A percentile compares a stretch with the other conserved stretches of the same genome.
Conservation (phyloP, 2,329 filamentous ascomycete genomes). For the Madurella fahalii region DNA sequence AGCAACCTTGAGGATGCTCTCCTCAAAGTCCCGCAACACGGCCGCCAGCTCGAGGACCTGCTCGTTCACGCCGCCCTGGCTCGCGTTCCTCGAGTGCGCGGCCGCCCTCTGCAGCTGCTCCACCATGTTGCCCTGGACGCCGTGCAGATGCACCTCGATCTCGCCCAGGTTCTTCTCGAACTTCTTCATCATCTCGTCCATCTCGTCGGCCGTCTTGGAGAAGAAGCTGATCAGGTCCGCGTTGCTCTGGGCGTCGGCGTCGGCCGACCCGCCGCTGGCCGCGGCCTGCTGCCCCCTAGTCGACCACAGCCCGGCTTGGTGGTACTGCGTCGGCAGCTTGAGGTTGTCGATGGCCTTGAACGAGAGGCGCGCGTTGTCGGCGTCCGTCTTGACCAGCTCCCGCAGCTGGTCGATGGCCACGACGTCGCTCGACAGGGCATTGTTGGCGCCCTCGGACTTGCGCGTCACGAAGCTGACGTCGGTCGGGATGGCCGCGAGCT, state of each 20-base stretch:
- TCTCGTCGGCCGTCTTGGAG: slow-evolving; percentile 58
- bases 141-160: slow-evolving; percentile 61
- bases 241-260: slow-evolving; percentile 47
- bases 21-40: slow-evolving; percentile 62
- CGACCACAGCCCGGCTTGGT: slow-evolving; percentile 43
- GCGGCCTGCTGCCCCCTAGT: slow-evolving; percentile 32
- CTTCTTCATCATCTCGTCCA: slow-evolving; percentile 52
- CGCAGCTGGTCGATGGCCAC: slow-evolving; percentile 41
- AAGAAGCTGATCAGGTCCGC: slow-evolving; percentile 62
- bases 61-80: slow-evolving; percentile 41
- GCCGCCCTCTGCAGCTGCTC: slow-evolving; percentile 54
- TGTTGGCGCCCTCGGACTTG: slow-evolving; percentile 43
- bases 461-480: slow-evolving; percentile 43
- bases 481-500: slow-evolving; percentile 36
- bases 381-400: slow-evolving; percentile 39
- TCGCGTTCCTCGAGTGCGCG: slow-evolving; percentile 30
- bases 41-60: slow-evolving; percentile 49
- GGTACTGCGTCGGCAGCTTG: slow-evolving; percentile 47
- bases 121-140: slow-evolving; percentile 57
- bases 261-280: slow-evolving; percentile 41
- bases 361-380: slow-evolving; percentile 40
- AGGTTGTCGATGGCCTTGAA: slow-evolving; percentile 46
- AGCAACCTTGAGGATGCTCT: slow-evolving; percentile 60
- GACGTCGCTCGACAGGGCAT: slow-evolving; percentile 38
- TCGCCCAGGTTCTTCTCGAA: slow-evolving; percentile 58